Base-by-base conservation (phyloP, 192 early-diverging fungal species). In the Linnemannia exigua region DNA sequence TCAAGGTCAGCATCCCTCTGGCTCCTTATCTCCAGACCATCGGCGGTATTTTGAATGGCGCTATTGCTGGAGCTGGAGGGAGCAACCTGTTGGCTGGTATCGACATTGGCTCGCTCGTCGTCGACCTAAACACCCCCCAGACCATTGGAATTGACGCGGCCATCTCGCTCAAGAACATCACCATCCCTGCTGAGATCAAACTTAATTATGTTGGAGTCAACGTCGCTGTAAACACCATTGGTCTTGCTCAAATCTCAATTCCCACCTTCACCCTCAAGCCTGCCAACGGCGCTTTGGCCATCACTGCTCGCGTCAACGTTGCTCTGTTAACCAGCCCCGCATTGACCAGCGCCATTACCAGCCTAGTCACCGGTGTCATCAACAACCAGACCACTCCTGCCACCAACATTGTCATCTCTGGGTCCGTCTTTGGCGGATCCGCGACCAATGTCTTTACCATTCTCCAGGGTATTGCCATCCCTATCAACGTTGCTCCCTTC, bases 321-420 rank as follows among this genome's bases (percentile, higher is more conserved):
- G 66, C 76, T 38, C 28, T 77, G 48, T 58, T 70, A 67, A 48
- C 76, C 67, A 77, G 76, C 36, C 46, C 25, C 31, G 76, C 46
- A 19, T 37, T 77, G 47, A 77, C 76, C 3, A 36, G 28, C 9
- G 67, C 76, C 28, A 77, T 77, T 31, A 41, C 67, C 12, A 77
- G 50, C 47, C 33, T 77, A 31, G 76, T 77, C n/a, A 70, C 67
- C 5, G 67, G 76, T 70, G 35, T 77, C 36, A 77, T 77, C 20
- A 52, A 37, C 46, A 77, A 77, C 67, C 76, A 77, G 67, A 68
- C 67, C 47, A 77, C 76, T 11, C 76, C 76, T 6, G 76, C 76
- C n/a, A 77, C 76, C 48, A 77, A 77, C 14, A 28, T 77, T 46
- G 76, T 77, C 46, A 50, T 77, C 48, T 77, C 76, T 77, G 76